Conservation (phyloP, 1,139 yeast species). For the Wickerhamomyces sp. region DNA sequence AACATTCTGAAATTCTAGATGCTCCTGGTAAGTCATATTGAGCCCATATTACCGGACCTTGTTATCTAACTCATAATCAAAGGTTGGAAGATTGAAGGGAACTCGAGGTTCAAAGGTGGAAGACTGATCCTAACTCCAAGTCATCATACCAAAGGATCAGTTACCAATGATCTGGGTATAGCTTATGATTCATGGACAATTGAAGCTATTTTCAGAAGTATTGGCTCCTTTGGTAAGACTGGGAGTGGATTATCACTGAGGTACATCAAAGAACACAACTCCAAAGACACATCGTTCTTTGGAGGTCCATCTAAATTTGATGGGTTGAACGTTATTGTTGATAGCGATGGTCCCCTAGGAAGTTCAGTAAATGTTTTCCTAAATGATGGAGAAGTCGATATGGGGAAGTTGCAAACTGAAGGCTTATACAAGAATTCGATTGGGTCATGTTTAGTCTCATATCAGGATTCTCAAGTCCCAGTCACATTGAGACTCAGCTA, state of each 20-base stretch:
- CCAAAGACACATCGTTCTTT: slow-evolving; percentile 26
- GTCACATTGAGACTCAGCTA: slow-evolving; percentile 61
- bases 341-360: slow-evolving; percentile 34
- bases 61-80: slow-evolving; percentile 3
- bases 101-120: slow-evolving; percentile 34
- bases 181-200: slow-evolving; percentile 47
- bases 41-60: not conserved
- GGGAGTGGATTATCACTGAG: slow-evolving; percentile 25
- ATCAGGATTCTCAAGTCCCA: slow-evolving; percentile 66
- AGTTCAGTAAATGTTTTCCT: slow-evolving; percentile 52
- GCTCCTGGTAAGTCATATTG: slow-evolving; percentile 15
- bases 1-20: slow-evolving; percentile 21
- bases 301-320: slow-evolving; percentile 53
- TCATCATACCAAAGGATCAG: slow-evolving; percentile 36
- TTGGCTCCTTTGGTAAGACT: slow-evolving; percentile 41
- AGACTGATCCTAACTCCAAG: slow-evolving; percentile 41
- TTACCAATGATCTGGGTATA: slow-evolving; percentile 36
- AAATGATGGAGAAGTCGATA: slow-evolving; percentile 47
- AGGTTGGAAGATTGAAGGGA: slow-evolving; percentile 32
- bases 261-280: slow-evolving; percentile 28
- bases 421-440: slow-evolving; percentile 33
- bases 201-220: slow-evolving; percentile 57
- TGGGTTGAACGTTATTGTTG: slow-evolving; percentile 57
- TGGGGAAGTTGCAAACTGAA: slow-evolving; percentile 23
- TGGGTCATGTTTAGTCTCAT: slow-evolving; percentile 54